phyloP scores from a whole-genome alignment of 331 rosid species.

The Telfairia occidentalis region DNA sequence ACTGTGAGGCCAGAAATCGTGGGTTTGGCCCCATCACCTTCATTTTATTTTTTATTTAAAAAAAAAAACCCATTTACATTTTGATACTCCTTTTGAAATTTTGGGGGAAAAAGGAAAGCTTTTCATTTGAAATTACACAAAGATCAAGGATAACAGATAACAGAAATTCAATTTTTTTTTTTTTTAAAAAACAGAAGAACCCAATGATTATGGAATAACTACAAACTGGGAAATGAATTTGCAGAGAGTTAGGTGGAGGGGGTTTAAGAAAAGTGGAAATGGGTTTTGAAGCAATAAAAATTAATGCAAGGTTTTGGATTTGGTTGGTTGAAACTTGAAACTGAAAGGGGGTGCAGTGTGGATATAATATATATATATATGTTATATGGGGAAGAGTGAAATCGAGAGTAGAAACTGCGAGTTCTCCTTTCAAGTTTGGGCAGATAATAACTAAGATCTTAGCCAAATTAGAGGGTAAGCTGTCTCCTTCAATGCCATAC shows the following conservation, averaged over 20 bases:
- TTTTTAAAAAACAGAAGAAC: no score
- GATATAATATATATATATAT: neutral
- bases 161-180: no score
- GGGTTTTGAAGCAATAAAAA: neutral
- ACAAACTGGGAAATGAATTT: neutral
- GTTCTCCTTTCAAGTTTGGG: neutral
- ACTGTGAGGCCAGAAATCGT: neutral
- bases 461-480: constrained; percentile 34
- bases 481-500: constrained; percentile 43
- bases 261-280: neutral
- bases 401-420: neutral
- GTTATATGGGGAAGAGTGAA: neutral
- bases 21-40: neutral
- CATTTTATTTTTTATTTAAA: no score
- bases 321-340: no score
- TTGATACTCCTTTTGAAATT: no score
- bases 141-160: no score
- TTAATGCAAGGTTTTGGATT: no score
- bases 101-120: no score
- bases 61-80: no score
- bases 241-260: no score
- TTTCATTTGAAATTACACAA: no score
- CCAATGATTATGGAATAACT: neutral
- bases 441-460: constrained; percentile 8
- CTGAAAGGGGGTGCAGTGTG: no score